These are phyloP conservation scores for Trichoderma harzianum DNA, from an alignment of 2,329 filamentous ascomycete genomes.

Conservation along the genomic window DNA sequence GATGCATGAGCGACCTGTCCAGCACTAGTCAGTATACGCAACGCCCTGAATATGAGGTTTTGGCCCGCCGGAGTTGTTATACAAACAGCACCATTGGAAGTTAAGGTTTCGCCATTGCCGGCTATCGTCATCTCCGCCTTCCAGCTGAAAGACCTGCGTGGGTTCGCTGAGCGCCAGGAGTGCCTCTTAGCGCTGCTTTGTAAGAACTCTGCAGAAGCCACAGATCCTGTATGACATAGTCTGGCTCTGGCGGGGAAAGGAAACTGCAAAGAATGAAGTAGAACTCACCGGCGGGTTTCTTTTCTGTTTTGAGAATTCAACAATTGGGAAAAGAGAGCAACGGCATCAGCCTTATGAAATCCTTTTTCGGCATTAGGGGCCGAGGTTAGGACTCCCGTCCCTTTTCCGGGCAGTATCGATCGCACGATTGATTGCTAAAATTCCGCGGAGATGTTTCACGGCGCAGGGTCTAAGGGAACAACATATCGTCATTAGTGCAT, in stretches of 20 bases:
- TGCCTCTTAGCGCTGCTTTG: background rate
- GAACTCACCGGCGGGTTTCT: background rate
- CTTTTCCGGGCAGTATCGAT: background rate
- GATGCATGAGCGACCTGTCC: background rate
- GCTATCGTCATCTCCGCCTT: background rate
- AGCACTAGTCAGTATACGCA: background rate
- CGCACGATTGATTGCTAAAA: background rate
- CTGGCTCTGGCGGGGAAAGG: background rate
- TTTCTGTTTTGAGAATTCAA: background rate
- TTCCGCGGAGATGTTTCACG: background rate
- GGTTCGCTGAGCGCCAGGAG: background rate
- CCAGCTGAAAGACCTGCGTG: background rate
- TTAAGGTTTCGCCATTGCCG: background rate
- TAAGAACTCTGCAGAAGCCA: background rate
- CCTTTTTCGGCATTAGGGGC: background rate
- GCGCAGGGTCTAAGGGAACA: background rate
- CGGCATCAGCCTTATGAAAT: background rate
- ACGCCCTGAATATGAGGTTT: background rate
- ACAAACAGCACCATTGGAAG: background rate
- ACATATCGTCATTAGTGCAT: slow-evolving; percentile 1
- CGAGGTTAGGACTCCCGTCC: background rate
- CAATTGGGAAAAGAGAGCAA: background rate
- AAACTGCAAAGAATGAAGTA: background rate
- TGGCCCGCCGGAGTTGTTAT: background rate
- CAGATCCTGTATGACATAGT: background rate